A percentile compares a stretch with the other conserved stretches of the same genome.
These are phyloP conservation scores for Styphnolobium japonicum DNA, from an alignment of 306 rosid genomes.

Conservation along the genomic window DNA sequence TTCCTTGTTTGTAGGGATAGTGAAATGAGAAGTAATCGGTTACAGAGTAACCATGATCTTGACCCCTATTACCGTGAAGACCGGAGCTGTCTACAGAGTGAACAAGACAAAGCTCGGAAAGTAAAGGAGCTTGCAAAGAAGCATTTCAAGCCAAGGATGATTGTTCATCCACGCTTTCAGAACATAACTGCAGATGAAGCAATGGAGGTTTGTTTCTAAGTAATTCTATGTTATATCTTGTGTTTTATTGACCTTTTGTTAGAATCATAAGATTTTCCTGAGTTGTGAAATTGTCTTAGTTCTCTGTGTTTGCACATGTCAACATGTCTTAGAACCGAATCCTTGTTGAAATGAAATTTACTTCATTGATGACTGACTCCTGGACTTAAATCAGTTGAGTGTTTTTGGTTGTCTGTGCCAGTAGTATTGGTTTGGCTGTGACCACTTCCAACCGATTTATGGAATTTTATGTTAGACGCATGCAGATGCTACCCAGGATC, in stretches of 20 bases:
- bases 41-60: constrained; percentile 46
- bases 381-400: neutral
- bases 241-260: neutral
- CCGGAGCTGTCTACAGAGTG: constrained; percentile 69
- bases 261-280: neutral
- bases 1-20: constrained; percentile 85
- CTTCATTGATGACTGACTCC: neutral
- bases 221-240: neutral
- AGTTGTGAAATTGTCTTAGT: constrained; percentile 5
- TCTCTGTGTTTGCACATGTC: neutral
- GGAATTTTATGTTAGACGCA: neutral
- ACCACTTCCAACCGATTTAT: neutral
- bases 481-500: neutral
- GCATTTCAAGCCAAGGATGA: constrained; percentile 97
- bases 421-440: neutral
- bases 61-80: constrained; percentile 89
- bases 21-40: constrained; percentile 85
- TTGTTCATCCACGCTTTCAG: constrained; percentile 97
- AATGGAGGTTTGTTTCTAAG: constrained; percentile 66
- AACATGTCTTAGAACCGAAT: neutral
- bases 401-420: neutral
- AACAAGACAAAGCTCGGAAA: constrained; percentile 84
- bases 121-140: constrained; percentile 90
- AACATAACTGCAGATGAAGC: constrained; percentile 96
- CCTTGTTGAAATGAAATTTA: neutral